Conservation (phyloP, 345 rosid species). For the Punica granatum region DNA sequence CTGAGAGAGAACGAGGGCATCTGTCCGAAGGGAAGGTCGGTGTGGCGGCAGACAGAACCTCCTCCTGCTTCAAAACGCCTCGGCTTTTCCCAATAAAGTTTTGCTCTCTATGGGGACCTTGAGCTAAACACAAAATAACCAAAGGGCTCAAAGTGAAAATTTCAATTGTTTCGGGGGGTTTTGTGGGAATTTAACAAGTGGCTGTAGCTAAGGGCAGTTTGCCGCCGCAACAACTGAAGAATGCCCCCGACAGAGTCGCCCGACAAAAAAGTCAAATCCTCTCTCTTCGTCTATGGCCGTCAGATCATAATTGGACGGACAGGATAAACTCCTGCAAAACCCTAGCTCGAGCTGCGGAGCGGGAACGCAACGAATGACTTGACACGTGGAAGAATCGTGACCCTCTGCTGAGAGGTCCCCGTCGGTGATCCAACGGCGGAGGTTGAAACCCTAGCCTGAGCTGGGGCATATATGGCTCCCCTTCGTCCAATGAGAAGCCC, state of each 20-base stretch:
- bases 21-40: too few relatives aligned
- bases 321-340: conserved; percentile 4
- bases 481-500: neutral
- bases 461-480: neutral
- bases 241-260: neutral
- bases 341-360: conserved; percentile 1
- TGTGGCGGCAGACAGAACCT: neutral
- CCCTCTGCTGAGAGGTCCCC: neutral
- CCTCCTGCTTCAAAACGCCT: too few relatives aligned
- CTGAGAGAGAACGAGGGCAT: neutral
- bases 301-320: conserved; percentile 6
- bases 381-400: neutral
- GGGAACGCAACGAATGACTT: neutral
- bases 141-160: neutral
- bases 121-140: neutral
- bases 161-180: neutral
- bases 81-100: too few relatives aligned
- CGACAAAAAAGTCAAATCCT: neutral
- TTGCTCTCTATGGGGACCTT: too few relatives aligned
- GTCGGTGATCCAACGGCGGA: neutral
- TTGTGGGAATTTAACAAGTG: neutral
- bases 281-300: neutral
- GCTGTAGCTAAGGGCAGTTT: neutral
- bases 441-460: conserved; percentile 7
- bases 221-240: neutral